phyloP scores from a whole-genome alignment of 805 yeast species.

The Candida schatavii region DNA sequence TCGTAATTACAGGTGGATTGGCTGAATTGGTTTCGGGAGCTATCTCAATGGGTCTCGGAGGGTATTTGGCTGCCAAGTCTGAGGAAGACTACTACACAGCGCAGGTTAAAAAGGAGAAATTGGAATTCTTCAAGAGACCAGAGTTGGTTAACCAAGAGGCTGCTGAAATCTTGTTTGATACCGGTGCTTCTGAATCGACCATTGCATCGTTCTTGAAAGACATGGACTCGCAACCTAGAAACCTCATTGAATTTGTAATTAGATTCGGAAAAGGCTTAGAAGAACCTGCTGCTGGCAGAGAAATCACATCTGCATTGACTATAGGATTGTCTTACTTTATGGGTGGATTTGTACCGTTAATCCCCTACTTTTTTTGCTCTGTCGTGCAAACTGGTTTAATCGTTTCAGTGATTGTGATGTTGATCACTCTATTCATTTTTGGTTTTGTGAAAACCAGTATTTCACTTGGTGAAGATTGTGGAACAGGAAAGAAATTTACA shows the following conservation, averaged over 20 bases:
- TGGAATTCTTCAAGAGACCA: slow-evolving; percentile 61
- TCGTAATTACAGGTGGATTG: slow-evolving; percentile 96
- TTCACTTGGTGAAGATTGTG: slow-evolving; percentile 77
- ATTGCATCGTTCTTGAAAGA: slow-evolving; percentile 72
- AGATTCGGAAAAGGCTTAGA: slow-evolving; percentile 90
- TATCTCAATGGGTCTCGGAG: slow-evolving; percentile 97
- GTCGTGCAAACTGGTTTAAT: slow-evolving; percentile 77
- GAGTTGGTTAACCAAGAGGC: slow-evolving; percentile 71
- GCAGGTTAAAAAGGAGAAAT: slow-evolving; percentile 70
- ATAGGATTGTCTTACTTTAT: slow-evolving; percentile 86
- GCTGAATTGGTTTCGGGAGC: slow-evolving; percentile 98
- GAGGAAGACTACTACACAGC: slow-evolving; percentile 74
- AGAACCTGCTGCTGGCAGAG: slow-evolving; percentile 92
- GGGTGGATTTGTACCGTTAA: slow-evolving; percentile 88
- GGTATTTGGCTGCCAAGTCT: slow-evolving; percentile 89
- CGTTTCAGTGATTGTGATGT: slow-evolving; percentile 76
- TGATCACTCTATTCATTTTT: slow-evolving; percentile 77
- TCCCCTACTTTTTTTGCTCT: slow-evolving; percentile 83
- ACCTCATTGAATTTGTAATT: slow-evolving; percentile 82
- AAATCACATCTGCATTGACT: slow-evolving; percentile 81
- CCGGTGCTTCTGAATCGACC: slow-evolving; percentile 71
- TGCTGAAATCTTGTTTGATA: slow-evolving; percentile 75
- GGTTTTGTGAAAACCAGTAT: slow-evolving; percentile 84
- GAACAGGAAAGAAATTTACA: slow-evolving; percentile 53
- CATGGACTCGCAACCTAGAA: slow-evolving; percentile 70